These are phyloP conservation scores for Ustilago hordei DNA, from an alignment of 1,284 basidiomycete genomes.

Conservation along the genomic window DNA sequence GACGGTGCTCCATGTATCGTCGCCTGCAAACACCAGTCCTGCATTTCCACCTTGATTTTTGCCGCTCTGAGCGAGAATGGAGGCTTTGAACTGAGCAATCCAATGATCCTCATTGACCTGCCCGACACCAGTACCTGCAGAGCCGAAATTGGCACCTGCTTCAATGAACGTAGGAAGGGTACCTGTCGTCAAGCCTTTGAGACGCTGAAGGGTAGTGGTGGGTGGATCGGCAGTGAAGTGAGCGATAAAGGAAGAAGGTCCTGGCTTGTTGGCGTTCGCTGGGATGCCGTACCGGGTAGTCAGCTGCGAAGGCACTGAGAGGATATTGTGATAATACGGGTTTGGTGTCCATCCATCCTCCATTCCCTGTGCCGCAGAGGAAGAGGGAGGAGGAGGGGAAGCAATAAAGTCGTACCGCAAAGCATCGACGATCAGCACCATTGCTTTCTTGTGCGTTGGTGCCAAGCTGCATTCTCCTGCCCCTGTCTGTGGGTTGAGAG, in stretches of 20 bases:
- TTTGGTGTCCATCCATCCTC: slow-evolving; percentile 28
- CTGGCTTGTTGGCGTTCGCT: slow-evolving; percentile 12
- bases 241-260: slow-evolving; percentile 80
- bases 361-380: slow-evolving; percentile 68
- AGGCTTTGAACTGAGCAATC: slow-evolving; percentile 70
- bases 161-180: slow-evolving; percentile 96
- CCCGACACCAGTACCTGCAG: slow-evolving; percentile 69
- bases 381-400: slow-evolving; percentile 73
- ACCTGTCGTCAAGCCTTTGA: slow-evolving; percentile 95
- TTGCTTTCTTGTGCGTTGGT: slow-evolving; percentile 72
- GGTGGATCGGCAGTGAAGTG: slow-evolving; percentile 93
- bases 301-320: slow-evolving; percentile 82
- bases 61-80: slow-evolving; percentile 21
- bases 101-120: slow-evolving; percentile 86
- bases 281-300: slow-evolving; percentile 67
- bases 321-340: slow-evolving; percentile 82
- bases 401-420: slow-evolving; percentile 94
- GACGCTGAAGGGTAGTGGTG: slow-evolving; percentile 92
- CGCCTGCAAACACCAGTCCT: slow-evolving; percentile 83
- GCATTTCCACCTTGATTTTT: slow-evolving; percentile 9
- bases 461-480: slow-evolving; percentile 59
- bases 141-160: slow-evolving; percentile 87
- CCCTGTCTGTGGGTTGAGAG: slow-evolving; percentile 24
- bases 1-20: slow-evolving; percentile 94
- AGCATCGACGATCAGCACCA: slow-evolving; percentile 90